These are phyloP conservation scores for Cordyceps javanica DNA, from an alignment of 2,329 filamentous ascomycete species.

Conservation along the genomic window DNA sequence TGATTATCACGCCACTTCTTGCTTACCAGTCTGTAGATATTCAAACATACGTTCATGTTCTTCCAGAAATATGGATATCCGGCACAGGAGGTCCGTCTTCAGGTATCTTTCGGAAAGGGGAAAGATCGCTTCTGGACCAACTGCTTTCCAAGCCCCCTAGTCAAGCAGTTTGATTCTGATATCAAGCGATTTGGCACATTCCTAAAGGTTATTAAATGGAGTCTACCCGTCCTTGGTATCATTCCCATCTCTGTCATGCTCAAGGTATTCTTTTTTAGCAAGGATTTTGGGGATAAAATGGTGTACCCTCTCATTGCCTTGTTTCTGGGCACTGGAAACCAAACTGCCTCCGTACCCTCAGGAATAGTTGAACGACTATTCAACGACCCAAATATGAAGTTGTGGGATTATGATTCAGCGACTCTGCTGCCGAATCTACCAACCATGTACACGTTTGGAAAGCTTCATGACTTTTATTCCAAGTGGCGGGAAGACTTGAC, in stretches of 20 bases:
- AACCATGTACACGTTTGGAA: slow-evolving; percentile 61
- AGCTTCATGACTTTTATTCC: slow-evolving; percentile 55
- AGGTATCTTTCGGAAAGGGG: slow-evolving; percentile 58
- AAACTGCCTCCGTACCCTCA: slow-evolving; percentile 63
- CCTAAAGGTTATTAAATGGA: slow-evolving; percentile 51
- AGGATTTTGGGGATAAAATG: slow-evolving; percentile 65
- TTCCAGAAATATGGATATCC: slow-evolving; percentile 51
- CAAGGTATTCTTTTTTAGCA: slow-evolving; percentile 60
- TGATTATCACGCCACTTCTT: not conserved
- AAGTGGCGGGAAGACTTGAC: slow-evolving; percentile 51
- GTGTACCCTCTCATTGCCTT: slow-evolving; percentile 66
- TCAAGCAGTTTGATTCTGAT: slow-evolving; percentile 49
- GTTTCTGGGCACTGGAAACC: slow-evolving; percentile 70
- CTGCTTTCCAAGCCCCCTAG: slow-evolving; percentile 53
- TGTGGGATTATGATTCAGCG: slow-evolving; percentile 53
- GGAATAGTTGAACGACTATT: slow-evolving; percentile 60
- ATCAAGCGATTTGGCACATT: slow-evolving; percentile 51
- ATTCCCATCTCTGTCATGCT: slow-evolving; percentile 60
- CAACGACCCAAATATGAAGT: slow-evolving; percentile 50
- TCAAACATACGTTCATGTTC: slow-evolving; percentile 62
- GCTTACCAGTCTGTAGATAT: slow-evolving; percentile 40
- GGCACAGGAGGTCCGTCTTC: slow-evolving; percentile 52
- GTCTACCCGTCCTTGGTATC: slow-evolving; percentile 54
- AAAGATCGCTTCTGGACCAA: slow-evolving; percentile 58
- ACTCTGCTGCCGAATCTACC: slow-evolving; percentile 53